Evolutionary conservation across 495 filamentous ascomycete species (phyloP), one percentile per base, ranked within the genome.

Genomic region (Neurospora cerealis): DNA sequence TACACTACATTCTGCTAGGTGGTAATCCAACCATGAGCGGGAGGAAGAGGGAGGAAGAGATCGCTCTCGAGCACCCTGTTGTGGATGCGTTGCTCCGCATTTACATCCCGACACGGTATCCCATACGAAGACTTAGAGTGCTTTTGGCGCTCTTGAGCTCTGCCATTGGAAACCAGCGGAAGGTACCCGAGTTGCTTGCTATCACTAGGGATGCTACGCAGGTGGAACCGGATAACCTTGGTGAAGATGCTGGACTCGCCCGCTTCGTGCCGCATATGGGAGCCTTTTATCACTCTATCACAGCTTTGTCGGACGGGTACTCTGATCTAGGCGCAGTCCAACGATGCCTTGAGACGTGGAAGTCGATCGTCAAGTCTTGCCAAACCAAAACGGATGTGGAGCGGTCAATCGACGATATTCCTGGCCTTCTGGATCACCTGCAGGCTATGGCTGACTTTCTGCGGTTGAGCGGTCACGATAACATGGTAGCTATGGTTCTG

Each of bases 361-460:
- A 84, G 70, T 71, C 79, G 4, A 84, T 91, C 24, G 38, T 88
- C 28, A 82, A 85, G 28, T 72, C 79, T 66, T 88, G 87, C 69
- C 71, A 81, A 24, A 85, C 87, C 62, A 85, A 81, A 78, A 76
- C 83, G 11, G 83, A 87, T 1, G 77, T 96, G 21, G 72, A 85
- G n/a, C 77, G 79, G 13, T 80, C 81, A n/a, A 79, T 97, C 42
- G 89, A 93, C 71, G 89, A 94, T 75, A 78, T 88, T 6, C 82
- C 86, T 6, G 85, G 86, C 28, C 88, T 90, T 71, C 73, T 92
- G 13, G 77, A 84, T 42, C 90, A 93, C 72, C 84, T 97, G 13
- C 87, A 89, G 73, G 86, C 89, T 3, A 77, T 94, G n/a, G 87
- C 89, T 24, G 92, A 97, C 72, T 96, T 92, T 76, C 86, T 93